Evolutionary conservation across 495 filamentous ascomycete genomes (phyloP), one percentile per base, ranked within the genome.

Genomic region (Trichoderma asperelloides): DNA sequence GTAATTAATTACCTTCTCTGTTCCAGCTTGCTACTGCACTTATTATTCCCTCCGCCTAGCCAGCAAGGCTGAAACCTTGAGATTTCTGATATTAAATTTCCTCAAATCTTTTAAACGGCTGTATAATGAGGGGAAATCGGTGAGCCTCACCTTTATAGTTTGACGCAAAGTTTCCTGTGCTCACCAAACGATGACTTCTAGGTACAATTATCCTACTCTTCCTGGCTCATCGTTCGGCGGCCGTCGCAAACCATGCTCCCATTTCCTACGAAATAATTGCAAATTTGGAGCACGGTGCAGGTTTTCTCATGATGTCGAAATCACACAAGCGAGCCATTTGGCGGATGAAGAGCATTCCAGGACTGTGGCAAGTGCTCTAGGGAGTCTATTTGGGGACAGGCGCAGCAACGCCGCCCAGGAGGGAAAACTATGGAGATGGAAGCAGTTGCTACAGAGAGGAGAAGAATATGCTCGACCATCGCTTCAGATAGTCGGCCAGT

Each of bases 401-500:
- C n/a, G 49, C n/a, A 33, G 12, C 13, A 3, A n/a, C 39, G 6
- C 64, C n/a, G n/a, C 28, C 21, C 40, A 49, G 37, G 37, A 64
- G n/a, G 64, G 39, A 18, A 40, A 45, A 41, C 41, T 43, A 15
- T 49, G 6, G 4, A 60, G 13, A 60, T 65, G 64, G 64, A 65
- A 65, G 64, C 13, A 25, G 23, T n/a, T 65, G 39, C 64, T 65
- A 2, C 13, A 13, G 15, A 64, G 37, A 21, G 27, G 43, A 51
- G 30, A 51, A 11, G 40, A 16, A 0, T 13, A 1, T 49, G 37
- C 64, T 16, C 64, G 39, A 16, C 64, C 43, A 13, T 45, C 37
- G 33, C 39, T 21, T 18, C 4, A 9, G 8, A 30, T 33, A 28
- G 27, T 41, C 23, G 64, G 69, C 37, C 69, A 68, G 1, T 77